Evolutionary conservation across 306 rosid genomes (phyloP), one percentile per base, ranked within the genome.

Genomic region (Ceratonia siliqua): DNA sequence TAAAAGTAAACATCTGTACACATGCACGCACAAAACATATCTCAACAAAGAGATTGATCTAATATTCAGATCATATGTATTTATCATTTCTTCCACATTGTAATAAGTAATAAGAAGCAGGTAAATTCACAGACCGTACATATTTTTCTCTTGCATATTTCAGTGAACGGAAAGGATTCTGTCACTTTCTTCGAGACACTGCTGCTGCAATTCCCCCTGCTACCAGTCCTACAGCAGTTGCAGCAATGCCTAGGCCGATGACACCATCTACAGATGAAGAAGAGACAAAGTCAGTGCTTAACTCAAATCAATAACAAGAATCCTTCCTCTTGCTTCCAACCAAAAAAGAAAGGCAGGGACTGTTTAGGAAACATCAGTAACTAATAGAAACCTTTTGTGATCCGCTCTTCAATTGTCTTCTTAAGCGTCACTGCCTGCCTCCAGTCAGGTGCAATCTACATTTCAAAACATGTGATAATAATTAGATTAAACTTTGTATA

Each of bases 361-460:
- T 24, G 46, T 61, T 59, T 15, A 28, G 52, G 59, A 35, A 70
- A 53, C 11, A 53, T 36, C 17, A 20, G 52, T 42, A 30, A 50
- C 54, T 66, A 49, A 63, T 20, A 32, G 27, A 15, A 73, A 91
- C 98, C 98, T 88, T 91, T 91, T n/a, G 90, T 86, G 70, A 94
- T 87, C 67, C 58, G 61, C 15, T 84, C 96, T 66, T 88, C 89
- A 25, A 91, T 81, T 21, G 85, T 52, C 64, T 85, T 85, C 82
- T 87, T 88, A 3, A 94, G 96, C 48, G 86, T 61, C 74, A 87
- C 70, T 72, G 97, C 97, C 81, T 94, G 98, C 80, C 94, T 88
- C 96, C 97, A 94, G 75, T 94, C 97, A 7, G 98, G 90, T 65
- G 94, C 98, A 84, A 94, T 84, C 97, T 94, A 80, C 76, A 77